Evolutionary conservation across 176 grass and related monocot species (phyloP).

Genomic region (Coix lacrymajobi): DNA sequence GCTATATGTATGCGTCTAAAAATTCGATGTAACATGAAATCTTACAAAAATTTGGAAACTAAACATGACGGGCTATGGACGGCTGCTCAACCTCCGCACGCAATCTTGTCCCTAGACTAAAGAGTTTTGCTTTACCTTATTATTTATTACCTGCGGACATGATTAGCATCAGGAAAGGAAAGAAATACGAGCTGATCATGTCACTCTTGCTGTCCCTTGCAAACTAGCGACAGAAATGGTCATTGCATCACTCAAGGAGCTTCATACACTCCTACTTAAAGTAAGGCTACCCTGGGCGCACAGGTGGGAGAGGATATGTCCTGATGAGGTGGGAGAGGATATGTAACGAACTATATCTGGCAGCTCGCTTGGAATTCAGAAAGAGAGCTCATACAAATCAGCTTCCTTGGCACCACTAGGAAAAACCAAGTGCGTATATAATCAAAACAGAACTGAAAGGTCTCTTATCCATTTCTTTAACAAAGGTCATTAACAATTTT

Average conservation of each 20-base stretch:
- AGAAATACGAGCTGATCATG: neutral
- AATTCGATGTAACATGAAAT: too few relatives aligned
- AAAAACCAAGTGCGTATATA: neutral
- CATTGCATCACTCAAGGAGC: neutral
- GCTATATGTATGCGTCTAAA: too few relatives aligned
- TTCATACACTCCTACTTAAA: neutral
- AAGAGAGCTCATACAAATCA: neutral
- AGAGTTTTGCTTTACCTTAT: neutral
- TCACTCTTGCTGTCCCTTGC: neutral
- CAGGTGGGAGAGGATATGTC: neutral
- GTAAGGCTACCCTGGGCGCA: neutral
- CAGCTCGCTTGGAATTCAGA: neutral
- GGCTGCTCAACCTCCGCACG: neutral
- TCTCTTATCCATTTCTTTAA: neutral
- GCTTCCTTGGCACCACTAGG: neutral
- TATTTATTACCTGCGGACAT: neutral
- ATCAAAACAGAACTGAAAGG: neutral
- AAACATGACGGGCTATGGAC: too few relatives aligned
- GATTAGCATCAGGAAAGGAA: neutral
- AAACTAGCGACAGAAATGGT: neutral
- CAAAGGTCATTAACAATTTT: neutral
- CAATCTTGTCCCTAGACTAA: constrained; percentile 6
- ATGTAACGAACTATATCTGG: neutral
- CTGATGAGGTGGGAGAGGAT: neutral
- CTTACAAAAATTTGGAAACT: too few relatives aligned